phyloP scores from a whole-genome alignment of 495 filamentous ascomycete species.

The Penicillium coprophilum region DNA sequence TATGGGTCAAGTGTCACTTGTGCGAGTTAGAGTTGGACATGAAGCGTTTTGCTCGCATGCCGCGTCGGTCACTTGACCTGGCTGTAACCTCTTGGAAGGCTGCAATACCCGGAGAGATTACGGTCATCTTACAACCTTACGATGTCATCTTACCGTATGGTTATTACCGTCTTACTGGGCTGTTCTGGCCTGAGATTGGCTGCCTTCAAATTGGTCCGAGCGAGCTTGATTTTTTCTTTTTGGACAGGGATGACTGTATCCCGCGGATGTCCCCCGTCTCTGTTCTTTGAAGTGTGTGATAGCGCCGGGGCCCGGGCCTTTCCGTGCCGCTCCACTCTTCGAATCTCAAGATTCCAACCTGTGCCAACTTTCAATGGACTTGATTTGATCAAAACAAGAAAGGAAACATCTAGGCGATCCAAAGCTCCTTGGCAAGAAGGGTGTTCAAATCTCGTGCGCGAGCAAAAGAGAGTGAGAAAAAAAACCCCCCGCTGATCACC shows the following conservation, averaged over 20 bases:
- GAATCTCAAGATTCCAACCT: conserved; percentile 5
- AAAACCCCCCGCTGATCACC: conserved; percentile 30
- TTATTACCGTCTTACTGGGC: conserved; percentile 38
- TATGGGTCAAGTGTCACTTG: conserved; percentile 36
- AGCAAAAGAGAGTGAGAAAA: conserved; percentile 4
- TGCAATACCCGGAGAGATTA: conserved; percentile 17
- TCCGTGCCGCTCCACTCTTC: conserved; percentile 39
- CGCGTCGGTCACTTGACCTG: conserved; percentile 69
- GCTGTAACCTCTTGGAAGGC: conserved; percentile 3
- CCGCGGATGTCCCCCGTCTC: conserved; percentile 15
- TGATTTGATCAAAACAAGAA: conserved; percentile 9
- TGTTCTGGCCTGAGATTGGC: conserved; percentile 26
- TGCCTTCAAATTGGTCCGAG: conserved; percentile 25
- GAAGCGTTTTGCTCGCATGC: conserved; percentile 58
- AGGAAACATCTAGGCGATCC: conserved; percentile 5
- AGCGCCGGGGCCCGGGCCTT: conserved; percentile 45
- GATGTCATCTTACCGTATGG: conserved; percentile 25
- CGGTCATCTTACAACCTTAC: conserved; percentile 31
- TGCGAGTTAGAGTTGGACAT: conserved; percentile 31
- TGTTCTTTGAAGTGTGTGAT: conserved; percentile 17
- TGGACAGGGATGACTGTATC: conserved; percentile 13
- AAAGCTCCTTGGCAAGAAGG: conserved; percentile 3
- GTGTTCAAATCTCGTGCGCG: conserved; percentile 15
- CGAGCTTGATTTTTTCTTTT: conserved; percentile 17
- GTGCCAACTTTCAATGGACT: conserved; percentile 3